phyloP scores from a whole-genome alignment of 2,329 filamentous ascomycete genomes.

The Hypomyces rosellus region DNA sequence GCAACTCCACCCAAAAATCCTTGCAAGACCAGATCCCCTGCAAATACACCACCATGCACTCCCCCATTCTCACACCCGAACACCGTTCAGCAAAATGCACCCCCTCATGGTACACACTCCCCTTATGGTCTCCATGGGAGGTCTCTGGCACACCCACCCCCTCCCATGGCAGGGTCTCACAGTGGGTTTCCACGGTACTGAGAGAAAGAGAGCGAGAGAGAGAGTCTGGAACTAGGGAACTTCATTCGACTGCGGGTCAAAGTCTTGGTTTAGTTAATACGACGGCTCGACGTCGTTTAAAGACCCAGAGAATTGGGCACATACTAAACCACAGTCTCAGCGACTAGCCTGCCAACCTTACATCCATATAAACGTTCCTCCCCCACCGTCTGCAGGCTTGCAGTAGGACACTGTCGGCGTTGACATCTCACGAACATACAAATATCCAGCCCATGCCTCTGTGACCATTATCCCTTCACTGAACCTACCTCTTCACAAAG shows the following conservation, averaged over 20 bases:
- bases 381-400: constrained; percentile 1
- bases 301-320: constrained; percentile 12
- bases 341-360: constrained; percentile 5
- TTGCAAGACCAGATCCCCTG: too few species aligned
- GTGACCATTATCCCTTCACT: neutral
- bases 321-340: constrained; percentile 2
- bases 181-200: constrained; percentile 2
- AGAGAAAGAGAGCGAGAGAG: neutral
- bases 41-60: too few species aligned
- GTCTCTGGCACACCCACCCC: too few species aligned
- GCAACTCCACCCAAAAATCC: neutral
- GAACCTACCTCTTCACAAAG: neutral
- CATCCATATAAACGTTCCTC: constrained; percentile 11
- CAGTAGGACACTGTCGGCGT: neutral
- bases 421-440: neutral
- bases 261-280: constrained; percentile 6
- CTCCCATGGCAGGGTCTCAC: neutral
- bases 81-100: too few species aligned
- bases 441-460: constrained; percentile 7
- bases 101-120: too few species aligned
- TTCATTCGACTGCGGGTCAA: constrained; percentile 7
- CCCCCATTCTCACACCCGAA: too few species aligned
- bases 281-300: constrained; percentile 10
- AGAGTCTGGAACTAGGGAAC: constrained; percentile 2
- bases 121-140: too few species aligned